Conservation (phyloP, 139 green algal species). For the Chlamydomonas schloesseri region DNA sequence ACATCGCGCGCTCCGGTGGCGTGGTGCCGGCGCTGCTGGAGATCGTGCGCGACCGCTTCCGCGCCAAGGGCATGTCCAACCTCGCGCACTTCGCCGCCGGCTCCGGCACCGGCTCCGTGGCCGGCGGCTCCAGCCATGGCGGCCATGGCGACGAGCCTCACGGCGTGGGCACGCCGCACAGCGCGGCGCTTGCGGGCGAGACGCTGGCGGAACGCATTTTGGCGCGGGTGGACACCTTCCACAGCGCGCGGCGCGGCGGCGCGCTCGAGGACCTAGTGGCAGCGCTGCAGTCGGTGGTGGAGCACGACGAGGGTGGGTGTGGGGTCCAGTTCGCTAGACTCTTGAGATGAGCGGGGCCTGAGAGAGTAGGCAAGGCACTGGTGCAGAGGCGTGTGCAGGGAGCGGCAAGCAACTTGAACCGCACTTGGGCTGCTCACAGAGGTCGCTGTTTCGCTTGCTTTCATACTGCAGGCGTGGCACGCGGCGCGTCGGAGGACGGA, state of each 20-base stretch:
- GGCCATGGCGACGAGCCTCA: too few species aligned
- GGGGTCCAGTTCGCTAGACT: too few species aligned
- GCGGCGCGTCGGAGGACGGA: neutral
- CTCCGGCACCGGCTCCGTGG: neutral
- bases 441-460: too few species aligned
- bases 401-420: too few species aligned
- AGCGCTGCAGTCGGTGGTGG: neutral
- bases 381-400: too few species aligned
- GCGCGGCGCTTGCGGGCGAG: neutral
- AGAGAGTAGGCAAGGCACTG: too few species aligned
- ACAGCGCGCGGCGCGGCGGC: neutral
- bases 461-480: too few species aligned
- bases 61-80: conserved; percentile 19
- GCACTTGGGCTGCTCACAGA: too few species aligned
- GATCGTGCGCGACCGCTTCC: conserved; percentile 32
- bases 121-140: neutral
- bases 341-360: too few species aligned
- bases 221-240: conserved; percentile 31
- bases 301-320: neutral
- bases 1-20: conserved; percentile 26
- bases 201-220: conserved; percentile 38
- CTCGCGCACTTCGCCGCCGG: neutral
- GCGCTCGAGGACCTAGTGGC: neutral
- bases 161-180: neutral
- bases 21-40: conserved; percentile 43